phyloP scores from a whole-genome alignment of 139 green algal genomes.

The Asterochloris sp. region DNA sequence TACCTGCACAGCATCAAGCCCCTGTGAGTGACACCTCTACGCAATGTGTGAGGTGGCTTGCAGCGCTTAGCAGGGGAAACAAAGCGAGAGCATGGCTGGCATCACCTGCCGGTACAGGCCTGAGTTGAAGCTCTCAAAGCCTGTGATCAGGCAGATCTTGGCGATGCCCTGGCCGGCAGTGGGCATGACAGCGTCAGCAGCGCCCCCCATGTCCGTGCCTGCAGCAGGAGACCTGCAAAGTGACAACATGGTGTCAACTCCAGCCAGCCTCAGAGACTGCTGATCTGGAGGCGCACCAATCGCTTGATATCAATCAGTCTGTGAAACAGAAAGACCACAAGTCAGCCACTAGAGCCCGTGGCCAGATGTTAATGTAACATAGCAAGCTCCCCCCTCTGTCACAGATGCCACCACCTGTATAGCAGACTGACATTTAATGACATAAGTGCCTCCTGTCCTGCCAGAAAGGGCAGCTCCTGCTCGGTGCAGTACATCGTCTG shows the following conservation, averaged over 20 bases:
- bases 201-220: not conserved
- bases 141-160: constrained; percentile 89
- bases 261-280: not conserved
- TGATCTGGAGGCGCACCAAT: not conserved
- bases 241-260: not conserved
- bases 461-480: no score
- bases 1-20: constrained; percentile 17
- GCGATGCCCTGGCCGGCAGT: constrained; percentile 4
- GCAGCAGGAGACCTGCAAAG: not conserved
- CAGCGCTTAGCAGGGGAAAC: no score
- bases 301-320: not conserved
- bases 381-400: no score
- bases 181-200: not conserved
- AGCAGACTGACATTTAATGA: no score
- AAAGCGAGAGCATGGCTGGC: not conserved
- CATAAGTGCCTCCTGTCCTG: no score
- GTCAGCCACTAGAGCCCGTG: no score
- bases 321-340: not conserved
- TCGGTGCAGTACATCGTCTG: no score
- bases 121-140: constrained; percentile 98
- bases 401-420: no score
- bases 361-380: no score
- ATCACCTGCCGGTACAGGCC: constrained; percentile 75
- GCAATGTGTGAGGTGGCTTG: not conserved
- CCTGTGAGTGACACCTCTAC: not conserved